Evolutionary conservation across 495 filamentous ascomycete genomes (phyloP).

Genomic region (Massariosphaeria phaeospora): DNA sequence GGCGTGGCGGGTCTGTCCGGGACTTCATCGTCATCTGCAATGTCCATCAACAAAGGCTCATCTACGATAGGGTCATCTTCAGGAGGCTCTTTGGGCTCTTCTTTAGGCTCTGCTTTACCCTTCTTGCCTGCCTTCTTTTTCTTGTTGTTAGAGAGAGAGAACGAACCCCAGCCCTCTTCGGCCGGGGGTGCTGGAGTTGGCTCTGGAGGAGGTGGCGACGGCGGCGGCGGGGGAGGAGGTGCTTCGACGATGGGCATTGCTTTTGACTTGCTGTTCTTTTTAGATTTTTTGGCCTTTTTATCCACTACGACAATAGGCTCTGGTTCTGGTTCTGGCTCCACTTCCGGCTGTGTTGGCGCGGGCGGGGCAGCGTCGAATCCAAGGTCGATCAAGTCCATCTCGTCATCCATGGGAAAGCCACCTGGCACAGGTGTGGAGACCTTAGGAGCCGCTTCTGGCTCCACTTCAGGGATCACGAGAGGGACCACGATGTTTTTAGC

Average conservation of each 20-base stretch:
- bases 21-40: slow-evolving; percentile 23
- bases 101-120: slow-evolving; percentile 4
- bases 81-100: neutral
- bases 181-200: slow-evolving; percentile 14
- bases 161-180: slow-evolving; percentile 27
- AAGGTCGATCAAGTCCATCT: slow-evolving; percentile 31
- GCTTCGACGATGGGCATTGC: slow-evolving; percentile 26
- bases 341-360: slow-evolving; percentile 15
- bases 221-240: slow-evolving; percentile 26
- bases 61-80: neutral
- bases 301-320: slow-evolving; percentile 6
- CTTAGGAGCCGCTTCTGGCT: slow-evolving; percentile 27
- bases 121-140: slow-evolving; percentile 28
- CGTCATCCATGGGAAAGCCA: slow-evolving; percentile 41
- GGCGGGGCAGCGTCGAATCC: slow-evolving; percentile 21
- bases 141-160: slow-evolving; percentile 3
- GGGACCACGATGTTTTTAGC: slow-evolving; percentile 19
- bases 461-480: slow-evolving; percentile 28
- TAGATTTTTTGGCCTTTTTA: slow-evolving; percentile 28
- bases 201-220: slow-evolving; percentile 23
- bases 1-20: slow-evolving; percentile 48
- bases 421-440: slow-evolving; percentile 39
- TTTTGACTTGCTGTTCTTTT: slow-evolving; percentile 28
- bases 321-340: too few relatives aligned
- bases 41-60: slow-evolving; percentile 4